Base-by-base conservation (phyloP, 2,329 filamentous ascomycete species). In the Dothidotthia symphoricarpi region DNA sequence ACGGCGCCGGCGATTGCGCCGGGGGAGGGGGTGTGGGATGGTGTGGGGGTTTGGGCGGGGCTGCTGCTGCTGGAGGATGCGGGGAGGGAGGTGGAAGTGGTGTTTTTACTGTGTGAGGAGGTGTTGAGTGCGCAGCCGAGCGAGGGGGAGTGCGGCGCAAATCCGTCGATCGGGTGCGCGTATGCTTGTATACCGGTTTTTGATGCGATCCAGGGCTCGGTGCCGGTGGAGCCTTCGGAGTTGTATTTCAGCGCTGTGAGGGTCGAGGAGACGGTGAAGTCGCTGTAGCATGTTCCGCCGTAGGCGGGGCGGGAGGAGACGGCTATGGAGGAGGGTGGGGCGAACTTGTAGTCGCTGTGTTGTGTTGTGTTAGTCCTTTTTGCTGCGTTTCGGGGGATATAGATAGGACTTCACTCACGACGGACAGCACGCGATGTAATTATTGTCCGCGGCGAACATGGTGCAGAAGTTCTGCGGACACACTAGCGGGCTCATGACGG, bases 371-470 rank as follows among this genome's bases (percentile, higher is more conserved):
- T 22, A 22, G 19, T 6, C 19, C n/a, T n/a, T n/a, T n/a, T 22
- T 22, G 19, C 19, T 6, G 9, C 9, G 19, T 22, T 22, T 22
- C n/a, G n/a, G n/a, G n/a, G n/a, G n/a, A n/a, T n/a, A n/a, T n/a
- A n/a, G n/a, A n/a, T n/a, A n/a, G n/a, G n/a, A n/a, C n/a, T n/a
- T n/a, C 0, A 49, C 48, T 29, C 39, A 55, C 48, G 31, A 45
- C 7, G 54, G 55, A 47, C 58, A 62, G 36, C 57, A 62, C 3
- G 53, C 58, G 14, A 55, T 36, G 32, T 62, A 62, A 15, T 53
- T 53, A 15, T 43, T 42, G 3, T 43, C 30, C 1, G 39, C 43
- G 3, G 51, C 45, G 15, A 48, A 49, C 28, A 45, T 45, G 1
- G 54, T 55, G 28, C 51, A 50, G 36, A 43, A 60, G 16, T 51